Evolutionary conservation across 441 rosid genomes (phyloP), one percentile per base, ranked within the genome.

Genomic region (Sinapis alba): DNA sequence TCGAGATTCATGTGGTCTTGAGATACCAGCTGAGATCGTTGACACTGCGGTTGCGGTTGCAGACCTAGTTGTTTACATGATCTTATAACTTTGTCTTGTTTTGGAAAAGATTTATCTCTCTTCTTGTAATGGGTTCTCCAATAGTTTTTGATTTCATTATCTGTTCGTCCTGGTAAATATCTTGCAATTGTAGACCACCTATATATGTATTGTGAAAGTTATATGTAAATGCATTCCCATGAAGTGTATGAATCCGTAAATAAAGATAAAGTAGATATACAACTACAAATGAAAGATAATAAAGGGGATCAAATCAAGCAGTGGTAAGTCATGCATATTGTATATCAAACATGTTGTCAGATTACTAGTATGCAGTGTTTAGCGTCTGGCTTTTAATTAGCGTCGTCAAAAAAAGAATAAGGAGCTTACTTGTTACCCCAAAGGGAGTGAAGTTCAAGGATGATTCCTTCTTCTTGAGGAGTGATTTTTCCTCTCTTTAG

Each of bases 91-190:
- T 70, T 83, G 21, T 83, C 83, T 83, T 75, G 82, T 62, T 78
- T 86, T 8, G 61, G 72, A 24, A 73, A 67, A 23, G 82, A 67
- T 69, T 67, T 86, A 7, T 82, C 86, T 77, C 89, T 92, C 75
- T 94, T 92, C 86, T 90, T 94, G 81, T 90, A 89, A 80, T 92
- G 98, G 4, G 97, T 94, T 57, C 93, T 92, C 99, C 99, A 94
- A 30, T 92, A 96, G 73, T 94, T 94, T 77, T 94, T 94, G 41
- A 94, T 94, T 79, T 94, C 98, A 71, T 94, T 94, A 75, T 92
- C 98, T 1, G 98, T 94, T 81, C 97, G 87, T 76, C 98, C 97
- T 0, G 97, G 95, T 26, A 94, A 82, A 23, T 64, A 76, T 77
- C 77, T 72, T 32, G 82, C 78, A 45, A 78, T 78, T 67, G 73